Evolutionary conservation across 176 grass and related monocot species (phyloP), one percentile per base, ranked within the genome.

Genomic region (Cenchrus purpureus): DNA sequence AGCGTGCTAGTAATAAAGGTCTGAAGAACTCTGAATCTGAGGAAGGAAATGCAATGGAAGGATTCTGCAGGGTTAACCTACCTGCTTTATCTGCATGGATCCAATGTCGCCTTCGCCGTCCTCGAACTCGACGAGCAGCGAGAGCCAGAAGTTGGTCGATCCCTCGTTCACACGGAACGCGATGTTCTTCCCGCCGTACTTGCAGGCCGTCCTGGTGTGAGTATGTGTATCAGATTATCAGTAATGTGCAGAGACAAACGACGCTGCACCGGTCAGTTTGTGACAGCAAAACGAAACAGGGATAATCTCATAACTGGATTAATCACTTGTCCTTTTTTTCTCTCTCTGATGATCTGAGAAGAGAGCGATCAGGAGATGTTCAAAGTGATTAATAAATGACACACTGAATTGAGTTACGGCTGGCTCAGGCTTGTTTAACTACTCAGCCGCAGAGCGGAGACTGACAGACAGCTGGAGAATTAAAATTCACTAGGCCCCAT

Each of bases 71-170:
- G 1, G 45, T 2, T 91, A 93, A 93, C 93, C 86, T 94, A 95
- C 97, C 88, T 94, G 97, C 91, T 94, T 88, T 10, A 99, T 91
- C 80, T 94, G 94, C 93, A 99, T 96, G 86, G 97, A 89, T 82
- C 97, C 97, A 62, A 99, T 88, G 83, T 99, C 97, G 40, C 97
- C 97, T 81, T 97, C 88, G 20, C 87, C 97, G 84, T 94, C 90
- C 92, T 99, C 94, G 65, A 92, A 99, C 88, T 96, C 97, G 75
- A 99, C 82, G 43, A 99, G 89, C 71, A 99, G 90, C 12, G 94
- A 99, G 20, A 99, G 86, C 97, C 97, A 99, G 85, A 91, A 99
- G 74, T 79, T 75, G 1, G 97, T 99, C 10, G 97, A 99, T 19
- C 97, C 97, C 82, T 97, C 94, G 44, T 97, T 97, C 55, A 97